These are phyloP conservation scores for Prunella vulgaris DNA, from an alignment of 257 asterid genomes.

Conservation along the genomic window DNA sequence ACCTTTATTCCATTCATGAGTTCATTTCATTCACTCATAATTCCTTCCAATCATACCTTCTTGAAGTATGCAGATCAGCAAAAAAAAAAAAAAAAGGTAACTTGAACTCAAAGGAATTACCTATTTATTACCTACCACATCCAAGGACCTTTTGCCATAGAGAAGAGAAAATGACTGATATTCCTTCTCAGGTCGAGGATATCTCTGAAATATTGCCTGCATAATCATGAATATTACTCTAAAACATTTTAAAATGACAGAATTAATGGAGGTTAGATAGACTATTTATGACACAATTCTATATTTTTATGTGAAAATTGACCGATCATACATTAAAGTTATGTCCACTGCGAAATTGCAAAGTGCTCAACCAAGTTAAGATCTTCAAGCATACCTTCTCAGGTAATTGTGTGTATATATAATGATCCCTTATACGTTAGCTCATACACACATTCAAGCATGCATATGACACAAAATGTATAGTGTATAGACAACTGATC, in stretches of 20 bases:
- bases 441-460: not conserved
- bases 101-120: slow-evolving; percentile 14
- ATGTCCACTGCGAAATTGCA: not conserved
- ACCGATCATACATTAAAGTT: not conserved
- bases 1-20: no score
- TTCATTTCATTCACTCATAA: no score
- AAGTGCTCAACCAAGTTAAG: not conserved
- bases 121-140: slow-evolving; percentile 47
- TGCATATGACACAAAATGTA: not conserved
- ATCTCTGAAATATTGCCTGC: slow-evolving; percentile 58
- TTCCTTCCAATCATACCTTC: no score
- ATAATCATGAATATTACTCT: slow-evolving; percentile 15
- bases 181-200: slow-evolving; percentile 78
- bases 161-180: slow-evolving; percentile 77
- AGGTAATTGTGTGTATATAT: not conserved
- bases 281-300: slow-evolving; percentile 1
- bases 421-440: not conserved
- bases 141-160: slow-evolving; percentile 56
- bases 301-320: not conserved
- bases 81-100: not conserved
- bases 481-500: slow-evolving; percentile 1
- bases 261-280: not conserved
- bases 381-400: not conserved
- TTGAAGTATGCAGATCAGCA: not conserved
- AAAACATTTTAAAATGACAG: not conserved